Evolutionary conservation across 176 grass and related monocot genomes (phyloP), one percentile per base, ranked within the genome.

Genomic region (Lolium rigidum): DNA sequence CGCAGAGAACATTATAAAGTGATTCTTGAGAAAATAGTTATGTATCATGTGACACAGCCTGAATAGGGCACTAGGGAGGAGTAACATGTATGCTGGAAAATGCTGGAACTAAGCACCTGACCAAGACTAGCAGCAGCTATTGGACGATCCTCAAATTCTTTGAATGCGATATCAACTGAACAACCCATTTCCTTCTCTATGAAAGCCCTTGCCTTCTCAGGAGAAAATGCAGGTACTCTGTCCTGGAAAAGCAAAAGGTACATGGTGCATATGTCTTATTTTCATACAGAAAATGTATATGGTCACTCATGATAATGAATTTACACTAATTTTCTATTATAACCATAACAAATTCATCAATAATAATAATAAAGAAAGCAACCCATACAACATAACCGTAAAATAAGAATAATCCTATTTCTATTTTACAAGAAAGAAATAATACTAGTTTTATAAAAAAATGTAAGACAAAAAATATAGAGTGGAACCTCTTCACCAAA

Each of bases 51-150:
- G 41, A 51, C 46, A 82, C 44, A 18, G 47, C 4, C 44, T 59
- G 18, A 57, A 86, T 43, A 79, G 9, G 8, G 22, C 46, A 86
- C 20, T 65, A 57, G 22, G 39, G 9, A 78, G 47, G 80, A 62
- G 78, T 84, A 80, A 79, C 65, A 5, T 41, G 66, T 48, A 56
- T 17, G 20, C 59, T 13, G 35, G 74, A 31, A 37, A 77, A 82
- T 77, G 76, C 47, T 60, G 76, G 74, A 83, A 87, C 52, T 79
- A 89, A 90, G 81, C 83, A 98, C 96, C 93, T 98, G 96, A 86
- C 96, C 96, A 84, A 98, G 93, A 92, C 96, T 98, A 72, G 93
- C 96, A 46, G 96, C 93, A 83, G 96, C 96, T 86, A 98, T 98
- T 17, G 96, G 96, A 6, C 74, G 83, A 51, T 95, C 91, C 78